phyloP scores from a whole-genome alignment of 192 early-diverging fungal species.

The Geranomyces michiganensis region DNA sequence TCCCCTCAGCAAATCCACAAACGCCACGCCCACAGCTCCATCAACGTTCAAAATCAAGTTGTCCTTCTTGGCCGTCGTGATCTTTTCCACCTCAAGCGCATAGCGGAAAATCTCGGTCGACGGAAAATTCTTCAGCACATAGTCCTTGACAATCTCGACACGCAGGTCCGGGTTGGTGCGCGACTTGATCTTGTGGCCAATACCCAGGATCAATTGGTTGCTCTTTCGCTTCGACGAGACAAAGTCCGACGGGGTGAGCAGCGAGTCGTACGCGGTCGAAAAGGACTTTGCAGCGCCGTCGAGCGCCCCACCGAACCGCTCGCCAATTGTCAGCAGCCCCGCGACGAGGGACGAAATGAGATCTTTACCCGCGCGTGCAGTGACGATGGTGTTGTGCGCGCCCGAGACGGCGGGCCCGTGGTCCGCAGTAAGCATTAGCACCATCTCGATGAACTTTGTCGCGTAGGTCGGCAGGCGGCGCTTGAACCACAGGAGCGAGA shows the following conservation, averaged over 20 bases:
- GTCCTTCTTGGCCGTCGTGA: slow-evolving; percentile 98
- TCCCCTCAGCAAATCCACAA: slow-evolving; percentile 91
- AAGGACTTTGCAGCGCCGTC: slow-evolving; percentile 96
- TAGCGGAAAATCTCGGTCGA: slow-evolving; percentile 87
- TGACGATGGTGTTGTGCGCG: slow-evolving; percentile 72
- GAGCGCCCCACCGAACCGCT: slow-evolving; percentile 96
- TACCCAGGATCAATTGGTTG: slow-evolving; percentile 97
- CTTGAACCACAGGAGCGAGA: slow-evolving; percentile 98
- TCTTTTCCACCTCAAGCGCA: slow-evolving; percentile 89
- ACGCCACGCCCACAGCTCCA: slow-evolving; percentile 90
- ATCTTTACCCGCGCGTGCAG: slow-evolving; percentile 95
- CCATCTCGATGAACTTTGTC: slow-evolving; percentile 98
- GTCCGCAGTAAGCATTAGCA: slow-evolving; percentile 98
- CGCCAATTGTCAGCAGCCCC: slow-evolving; percentile 96
- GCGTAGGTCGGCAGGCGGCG: slow-evolving; percentile 93
- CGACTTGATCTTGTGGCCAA: slow-evolving; percentile 99
- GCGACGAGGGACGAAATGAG: slow-evolving; percentile 92
- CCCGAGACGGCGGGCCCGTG: slow-evolving; percentile 98
- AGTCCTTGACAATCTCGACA: slow-evolving; percentile 93
- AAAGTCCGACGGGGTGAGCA: slow-evolving; percentile 89
- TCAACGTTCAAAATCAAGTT: slow-evolving; percentile 95
- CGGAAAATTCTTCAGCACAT: slow-evolving; percentile 86
- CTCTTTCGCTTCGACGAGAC: slow-evolving; percentile 92
- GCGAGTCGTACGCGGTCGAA: slow-evolving; percentile 90
- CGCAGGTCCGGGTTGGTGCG: slow-evolving; percentile 98